Evolutionary conservation across 768 basidiomycete genomes (phyloP), one percentile per base, ranked within the genome.

Genomic region (Kwoniella sp.): DNA sequence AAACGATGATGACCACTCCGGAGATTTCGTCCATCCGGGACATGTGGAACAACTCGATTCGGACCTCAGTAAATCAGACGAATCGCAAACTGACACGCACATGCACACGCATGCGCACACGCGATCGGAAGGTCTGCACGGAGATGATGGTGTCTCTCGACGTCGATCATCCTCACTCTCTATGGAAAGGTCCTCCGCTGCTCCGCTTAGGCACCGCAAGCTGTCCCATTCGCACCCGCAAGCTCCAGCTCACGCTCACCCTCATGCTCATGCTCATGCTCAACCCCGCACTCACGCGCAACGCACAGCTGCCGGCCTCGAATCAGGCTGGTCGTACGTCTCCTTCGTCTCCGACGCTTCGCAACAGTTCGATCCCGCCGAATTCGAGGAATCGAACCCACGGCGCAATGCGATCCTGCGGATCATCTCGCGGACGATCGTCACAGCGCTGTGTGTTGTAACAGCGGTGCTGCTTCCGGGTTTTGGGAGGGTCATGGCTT

Each of bases 401-500:
- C 8, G 56, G 52, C 56, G 71, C 9, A 75, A 75, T 45, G 68
- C 69, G n/a, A 9, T 65, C 2, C 58, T 65, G 7, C 61, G 75
- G n/a, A 78, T 83, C 52, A 55, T 88, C 37, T 88, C 89, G 69
- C 84, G 92, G 57, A 79, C 87, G 26, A 68, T 82, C 57, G 79
- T 93, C 50, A 86, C 89, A 0, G 69, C 84, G 11, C 72, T 88
- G 34, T 85, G 89, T 25, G 87, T 91, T 13, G 77, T 80, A 31
- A 86, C 89, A 26, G 92, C 93, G 22, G 88, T 92, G 63, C 76
- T 86, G 57, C 79, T 93, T 23, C 92, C 92, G 4, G 86, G 90
- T 59, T 94, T 94, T 80, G 87, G 88, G 5, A 63, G 69, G 57
- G 74, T 82, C 37, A 92, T 93, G 90, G 90, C 92, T 0, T 90